A percentile compares a stretch with the other conserved stretches of the same genome.
Evolutionary conservation across 1,284 basidiomycete species (phyloP).

Genomic region (Cutaneotrichosporon cyanovorans): DNA sequence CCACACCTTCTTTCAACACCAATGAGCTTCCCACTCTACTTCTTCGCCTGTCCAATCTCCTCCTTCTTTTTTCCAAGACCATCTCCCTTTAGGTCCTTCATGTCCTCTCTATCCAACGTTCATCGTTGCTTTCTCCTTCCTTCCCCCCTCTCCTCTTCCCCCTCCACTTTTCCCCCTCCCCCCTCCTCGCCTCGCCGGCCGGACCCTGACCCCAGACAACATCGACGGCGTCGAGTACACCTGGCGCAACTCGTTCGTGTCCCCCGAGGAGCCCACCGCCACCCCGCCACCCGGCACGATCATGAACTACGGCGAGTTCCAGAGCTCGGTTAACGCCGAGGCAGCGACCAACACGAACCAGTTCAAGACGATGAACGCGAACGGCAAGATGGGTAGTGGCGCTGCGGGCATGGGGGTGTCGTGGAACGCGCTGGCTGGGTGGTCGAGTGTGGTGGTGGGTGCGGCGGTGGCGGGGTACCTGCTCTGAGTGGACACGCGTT

Average conservation of each 20-base stretch:
- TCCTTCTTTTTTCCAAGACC: neutral
- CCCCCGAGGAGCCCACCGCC: slow-evolving; percentile 27
- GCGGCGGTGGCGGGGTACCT: neutral
- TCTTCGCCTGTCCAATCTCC: too few species aligned
- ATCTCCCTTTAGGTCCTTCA: neutral
- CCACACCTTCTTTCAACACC: too few species aligned
- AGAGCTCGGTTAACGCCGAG: slow-evolving; percentile 4
- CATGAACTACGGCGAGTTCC: slow-evolving; percentile 24
- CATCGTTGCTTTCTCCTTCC: too few species aligned
- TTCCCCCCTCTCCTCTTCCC: too few species aligned
- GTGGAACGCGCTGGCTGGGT: neutral
- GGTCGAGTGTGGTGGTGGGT: slow-evolving; percentile 1
- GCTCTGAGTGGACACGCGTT: too few species aligned
- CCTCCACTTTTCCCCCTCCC: too few species aligned
- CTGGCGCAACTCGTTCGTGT: slow-evolving; percentile 31
- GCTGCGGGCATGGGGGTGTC: neutral
- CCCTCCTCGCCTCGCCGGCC: too few species aligned
- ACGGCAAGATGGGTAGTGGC: neutral
- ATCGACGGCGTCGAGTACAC: slow-evolving; percentile 26
- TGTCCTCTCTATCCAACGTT: too few species aligned
- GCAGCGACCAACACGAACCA: neutral
- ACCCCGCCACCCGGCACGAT: slow-evolving; percentile 31
- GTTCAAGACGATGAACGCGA: neutral
- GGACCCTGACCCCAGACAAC: slow-evolving; percentile 1
- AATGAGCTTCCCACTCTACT: too few species aligned